Evolutionary conservation across 441 rosid species (phyloP), one percentile per base, ranked within the genome.

Genomic region (Populus hybrid): DNA sequence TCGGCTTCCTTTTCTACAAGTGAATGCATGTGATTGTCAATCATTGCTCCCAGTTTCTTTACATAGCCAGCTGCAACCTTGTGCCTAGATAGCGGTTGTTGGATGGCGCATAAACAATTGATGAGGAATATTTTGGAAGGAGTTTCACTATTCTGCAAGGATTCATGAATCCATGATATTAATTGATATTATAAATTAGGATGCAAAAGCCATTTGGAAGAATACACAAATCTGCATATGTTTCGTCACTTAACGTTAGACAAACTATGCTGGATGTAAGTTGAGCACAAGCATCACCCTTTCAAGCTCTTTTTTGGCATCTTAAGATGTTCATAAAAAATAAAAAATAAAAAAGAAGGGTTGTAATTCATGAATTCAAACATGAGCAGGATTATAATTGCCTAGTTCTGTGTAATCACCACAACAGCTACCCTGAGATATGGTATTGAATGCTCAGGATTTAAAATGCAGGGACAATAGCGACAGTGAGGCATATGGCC

Each of bases 71-170:
- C 83, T 2, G 98, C 97, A 50, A 90, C 93, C 16, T 91, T 92
- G 14, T 89, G 93, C 80, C 92, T 82, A 18, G 86, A 85, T 71
- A 94, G 80, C 12, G 98, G 98, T 82, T 91, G 98, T 67, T 91
- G 98, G 84, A 94, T 91, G 46, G 97, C 92, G 73, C 91, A 90
- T 78, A 94, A 75, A 84, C 98, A 94, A 86, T 96, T 96, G 87
- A 96, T 86, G 77, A 96, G 96, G 91, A 96, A 96, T 69, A 96
- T 91, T 82, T 91, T 94, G 28, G 98, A 86, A 16, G 98, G 95
- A 70, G 89, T 86, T 85, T 92, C 96, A 1, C 85, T 89, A 80
- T 89, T 92, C 99, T 91, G 91, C 87, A 84, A 50, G 79, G 63
- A 67, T 61, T 30, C n/a, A 78, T 5, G 35, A 10, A 9, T 65